These are phyloP conservation scores for Lachnellula hyalina DNA, from an alignment of 2,329 filamentous ascomycete genomes.

Conservation along the genomic window DNA sequence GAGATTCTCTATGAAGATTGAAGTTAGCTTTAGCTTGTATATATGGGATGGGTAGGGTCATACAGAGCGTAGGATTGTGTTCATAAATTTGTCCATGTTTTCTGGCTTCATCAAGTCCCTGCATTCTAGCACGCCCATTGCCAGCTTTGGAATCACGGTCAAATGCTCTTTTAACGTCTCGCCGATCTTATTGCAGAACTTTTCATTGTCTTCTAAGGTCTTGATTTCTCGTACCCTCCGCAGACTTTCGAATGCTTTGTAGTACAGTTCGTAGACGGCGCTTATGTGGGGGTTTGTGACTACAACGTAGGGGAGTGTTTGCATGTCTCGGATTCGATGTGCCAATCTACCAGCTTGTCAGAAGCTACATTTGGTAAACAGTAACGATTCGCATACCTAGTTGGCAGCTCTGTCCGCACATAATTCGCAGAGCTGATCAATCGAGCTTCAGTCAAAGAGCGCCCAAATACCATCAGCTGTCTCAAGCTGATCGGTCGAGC, in stretches of 20 bases:
- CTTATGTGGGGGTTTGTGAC: conserved; percentile 93
- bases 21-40: not conserved
- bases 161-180: conserved; percentile 81
- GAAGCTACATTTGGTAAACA: not conserved
- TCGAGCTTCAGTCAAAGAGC: conserved; percentile 83
- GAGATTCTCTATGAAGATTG: conserved; percentile 67
- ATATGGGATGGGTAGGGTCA: conserved; percentile 1
- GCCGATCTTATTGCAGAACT: conserved; percentile 74
- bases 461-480: conserved; percentile 95
- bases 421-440: conserved; percentile 96
- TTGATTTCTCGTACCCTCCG: conserved; percentile 79
- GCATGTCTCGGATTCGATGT: conserved; percentile 94
- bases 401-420: conserved; percentile 89
- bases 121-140: conserved; percentile 91
- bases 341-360: conserved; percentile 56
- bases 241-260: conserved; percentile 89
- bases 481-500: conserved; percentile 93
- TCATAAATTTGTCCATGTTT: conserved; percentile 91
- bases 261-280: conserved; percentile 94
- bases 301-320: conserved; percentile 90
- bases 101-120: conserved; percentile 73
- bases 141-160: conserved; percentile 87
- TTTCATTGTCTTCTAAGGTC: conserved; percentile 83
- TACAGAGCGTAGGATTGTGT: conserved; percentile 81
- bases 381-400: conserved; percentile 48